Percentiles rank a stretch among this genome's conserved stretches.
Evolutionary conservation across 2,329 filamentous ascomycete species (phyloP).

Genomic region (Fragosphaeria purpurea): DNA sequence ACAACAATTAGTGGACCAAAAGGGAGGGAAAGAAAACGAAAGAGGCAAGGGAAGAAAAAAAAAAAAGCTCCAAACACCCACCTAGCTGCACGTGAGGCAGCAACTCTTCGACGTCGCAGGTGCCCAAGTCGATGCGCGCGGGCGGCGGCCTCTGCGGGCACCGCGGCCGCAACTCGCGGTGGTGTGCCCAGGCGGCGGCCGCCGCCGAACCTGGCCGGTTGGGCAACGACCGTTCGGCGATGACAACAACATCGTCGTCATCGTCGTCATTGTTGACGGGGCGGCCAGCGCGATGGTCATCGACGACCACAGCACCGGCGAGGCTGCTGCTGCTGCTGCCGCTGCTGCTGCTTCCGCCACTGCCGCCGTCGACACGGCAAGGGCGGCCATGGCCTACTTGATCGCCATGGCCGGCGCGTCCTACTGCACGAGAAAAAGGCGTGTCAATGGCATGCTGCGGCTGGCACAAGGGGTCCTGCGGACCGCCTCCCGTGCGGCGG

Average conservation of each 20-base stretch:
- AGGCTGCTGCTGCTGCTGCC: background rate
- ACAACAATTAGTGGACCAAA: background rate
- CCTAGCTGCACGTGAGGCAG: slow-evolving; percentile 12
- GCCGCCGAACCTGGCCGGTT: background rate
- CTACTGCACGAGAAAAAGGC: background rate
- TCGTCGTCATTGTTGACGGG: background rate
- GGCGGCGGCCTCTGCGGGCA: slow-evolving; percentile 10
- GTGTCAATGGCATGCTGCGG: slow-evolving; percentile 4
- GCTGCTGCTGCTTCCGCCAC: background rate
- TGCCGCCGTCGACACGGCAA: background rate
- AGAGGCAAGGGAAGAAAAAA: background rate
- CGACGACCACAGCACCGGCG: too few species aligned
- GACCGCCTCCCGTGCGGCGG: too few species aligned
- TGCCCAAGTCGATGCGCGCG: slow-evolving; percentile 8
- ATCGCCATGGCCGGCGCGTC: slow-evolving; percentile 1
- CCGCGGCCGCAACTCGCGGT: slow-evolving; percentile 13
- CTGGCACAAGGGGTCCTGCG: background rate
- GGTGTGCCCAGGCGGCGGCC: background rate
- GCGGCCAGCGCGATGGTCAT: background rate
- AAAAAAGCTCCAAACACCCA: background rate
- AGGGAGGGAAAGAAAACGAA: background rate
- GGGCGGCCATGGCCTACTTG: slow-evolving; percentile 2
- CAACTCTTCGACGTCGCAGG: slow-evolving; percentile 7
- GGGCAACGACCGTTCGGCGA: background rate
- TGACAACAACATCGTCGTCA: background rate